These are phyloP conservation scores for Mycosphaerella sp. DNA, from an alignment of 2,329 filamentous ascomycete species.

Conservation along the genomic window DNA sequence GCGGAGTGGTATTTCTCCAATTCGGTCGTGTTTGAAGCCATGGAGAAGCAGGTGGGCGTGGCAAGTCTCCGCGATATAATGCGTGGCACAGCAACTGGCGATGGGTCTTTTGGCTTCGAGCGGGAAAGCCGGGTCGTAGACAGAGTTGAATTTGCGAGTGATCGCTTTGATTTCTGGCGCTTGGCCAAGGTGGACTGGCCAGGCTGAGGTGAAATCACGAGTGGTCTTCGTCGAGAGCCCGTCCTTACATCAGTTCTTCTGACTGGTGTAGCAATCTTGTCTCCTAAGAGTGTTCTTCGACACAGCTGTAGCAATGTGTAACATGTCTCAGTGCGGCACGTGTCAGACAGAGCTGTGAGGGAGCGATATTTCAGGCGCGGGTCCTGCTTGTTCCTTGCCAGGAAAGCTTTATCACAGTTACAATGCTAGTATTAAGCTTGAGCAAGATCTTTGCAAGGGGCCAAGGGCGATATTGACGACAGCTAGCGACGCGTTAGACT, in stretches of 20 bases:
- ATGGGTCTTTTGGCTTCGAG: neutral
- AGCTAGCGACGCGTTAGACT: constrained; percentile 28
- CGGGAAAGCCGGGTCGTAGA: neutral
- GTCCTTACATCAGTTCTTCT: too few relatives aligned
- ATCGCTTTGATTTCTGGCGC: neutral
- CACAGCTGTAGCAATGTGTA: constrained; percentile 39
- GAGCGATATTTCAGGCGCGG: constrained; percentile 39
- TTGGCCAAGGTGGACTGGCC: neutral
- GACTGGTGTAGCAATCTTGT: neutral
- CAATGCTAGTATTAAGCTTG: constrained; percentile 44
- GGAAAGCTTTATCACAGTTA: constrained; percentile 43
- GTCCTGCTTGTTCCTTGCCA: constrained; percentile 35
- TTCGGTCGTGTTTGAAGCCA: constrained; percentile 43
- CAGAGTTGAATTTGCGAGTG: neutral
- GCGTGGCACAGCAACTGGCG: neutral
- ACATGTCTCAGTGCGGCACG: constrained; percentile 42
- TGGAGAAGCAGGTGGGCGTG: constrained; percentile 40
- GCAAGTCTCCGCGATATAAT: neutral
- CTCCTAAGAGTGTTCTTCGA: constrained; percentile 15
- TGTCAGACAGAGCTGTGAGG: constrained; percentile 42
- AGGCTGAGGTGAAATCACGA: too few relatives aligned
- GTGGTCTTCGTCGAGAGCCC: constrained; percentile 1
- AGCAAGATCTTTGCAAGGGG: constrained; percentile 43
- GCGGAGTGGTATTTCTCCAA: constrained; percentile 43
- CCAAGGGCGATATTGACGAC: constrained; percentile 43